Base-by-base conservation (phyloP, 1,284 basidiomycete genomes). In the Moniliella sp. region DNA sequence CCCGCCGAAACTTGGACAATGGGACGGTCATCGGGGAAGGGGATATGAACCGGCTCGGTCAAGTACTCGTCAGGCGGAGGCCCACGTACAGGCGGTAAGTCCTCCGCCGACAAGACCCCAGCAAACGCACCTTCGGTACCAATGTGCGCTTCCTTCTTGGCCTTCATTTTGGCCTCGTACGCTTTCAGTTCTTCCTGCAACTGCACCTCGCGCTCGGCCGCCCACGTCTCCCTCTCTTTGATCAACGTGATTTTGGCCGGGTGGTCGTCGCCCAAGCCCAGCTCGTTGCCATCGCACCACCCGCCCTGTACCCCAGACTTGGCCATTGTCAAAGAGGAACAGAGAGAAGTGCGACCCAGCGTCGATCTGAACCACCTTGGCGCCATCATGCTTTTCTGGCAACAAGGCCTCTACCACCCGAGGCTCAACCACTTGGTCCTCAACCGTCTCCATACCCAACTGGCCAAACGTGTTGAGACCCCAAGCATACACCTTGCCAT, bases 291-390 rank as follows among this genome's bases (percentile, higher is more conserved):
- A 45, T 81, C 78, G 30, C 71, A 72, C 27, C 79, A 71, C n/a
- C n/a, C n/a, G n/a, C 3, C 82, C 82, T 46, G 74, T 76, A n/a
- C 73, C 78, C 60, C 72, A 88, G 2, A 93, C 79, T 43, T 75
- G 70, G 33, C 84, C 84, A 31, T 74, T 71, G 32, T 71, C 68
- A 15, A 83, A 76, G 40, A 84, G 65, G 67, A 93, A 93, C 18
- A 88, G 62, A 0, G 80, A 75, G 60, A 93, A 81, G 54, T 84
- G 76, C 42, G 78, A 74, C 27, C 84, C 84, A 9, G 74, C 78
- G 15, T 58, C 65, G 35, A 80, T 76, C 47, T 75, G 68, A 23
- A 54, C 44, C 17, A 53, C 49, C 17, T 44, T 36, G 4, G 29
- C 64, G 57, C 25, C 60, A 44, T 30, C 35, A 23, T 23, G 21